phyloP scores from a whole-genome alignment of 116 monocot genomes.

The Papilionanthe hybrid region DNA sequence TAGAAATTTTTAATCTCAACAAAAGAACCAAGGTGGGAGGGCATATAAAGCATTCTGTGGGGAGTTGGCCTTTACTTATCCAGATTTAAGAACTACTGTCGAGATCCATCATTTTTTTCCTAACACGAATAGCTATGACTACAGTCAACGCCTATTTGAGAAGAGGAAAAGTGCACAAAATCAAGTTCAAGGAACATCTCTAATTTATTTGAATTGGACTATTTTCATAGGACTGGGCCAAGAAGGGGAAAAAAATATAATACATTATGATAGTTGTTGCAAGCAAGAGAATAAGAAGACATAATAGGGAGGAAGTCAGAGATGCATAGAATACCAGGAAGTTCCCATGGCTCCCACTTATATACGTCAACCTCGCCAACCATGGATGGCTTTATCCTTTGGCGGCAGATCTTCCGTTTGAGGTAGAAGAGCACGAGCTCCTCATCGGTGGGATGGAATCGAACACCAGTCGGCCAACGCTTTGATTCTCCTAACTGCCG shows the following conservation, averaged over 20 bases:
- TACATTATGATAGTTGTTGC: neutral
- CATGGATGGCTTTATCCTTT: conserved; percentile 37
- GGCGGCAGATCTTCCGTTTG: conserved; percentile 75
- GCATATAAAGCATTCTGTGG: neutral
- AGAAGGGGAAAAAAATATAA: neutral
- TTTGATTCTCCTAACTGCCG: conserved; percentile 4
- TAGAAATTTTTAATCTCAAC: neutral
- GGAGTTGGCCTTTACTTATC: neutral
- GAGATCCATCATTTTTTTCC: neutral
- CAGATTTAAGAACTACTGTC: neutral
- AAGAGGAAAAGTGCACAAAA: neutral
- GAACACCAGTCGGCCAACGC: conserved; percentile 67
- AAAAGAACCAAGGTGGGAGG: neutral
- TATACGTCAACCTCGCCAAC: conserved; percentile 83
- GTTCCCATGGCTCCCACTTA: conserved; percentile 83
- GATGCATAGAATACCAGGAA: conserved; percentile 43
- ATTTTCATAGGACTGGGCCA: neutral
- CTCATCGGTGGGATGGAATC: conserved; percentile 94
- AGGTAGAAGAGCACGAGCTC: conserved; percentile 87
- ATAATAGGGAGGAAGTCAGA: neutral
- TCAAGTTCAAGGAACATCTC: neutral
- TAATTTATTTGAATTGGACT: neutral
- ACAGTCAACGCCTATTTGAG: neutral
- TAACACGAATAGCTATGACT: neutral
- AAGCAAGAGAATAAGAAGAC: neutral